Evolutionary conservation across 305 asterid species (phyloP), one percentile per base, ranked within the genome.

Genomic region (Plantago rigida): DNA sequence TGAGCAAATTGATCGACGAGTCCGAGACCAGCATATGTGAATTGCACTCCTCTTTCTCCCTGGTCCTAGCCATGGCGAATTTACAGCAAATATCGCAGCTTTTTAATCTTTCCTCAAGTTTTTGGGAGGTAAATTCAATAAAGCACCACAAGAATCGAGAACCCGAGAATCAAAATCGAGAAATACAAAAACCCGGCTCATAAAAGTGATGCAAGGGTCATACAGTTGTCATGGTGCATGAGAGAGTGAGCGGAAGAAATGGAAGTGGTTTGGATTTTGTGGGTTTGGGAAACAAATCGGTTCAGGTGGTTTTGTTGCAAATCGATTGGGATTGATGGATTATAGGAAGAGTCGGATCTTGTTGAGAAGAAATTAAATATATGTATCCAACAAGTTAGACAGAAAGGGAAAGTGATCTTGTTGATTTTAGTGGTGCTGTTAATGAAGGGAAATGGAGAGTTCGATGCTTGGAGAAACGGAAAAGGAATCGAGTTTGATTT

Each of bases 1-100:
- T 82, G 29, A 92, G 47, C 42, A 84, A 70, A 66, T 86, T 80
- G 65, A 84, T 34, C 6, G 95, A 81, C 22, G 95, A 86, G 63
- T 88, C 94, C 26, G 70, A 63, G 36, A 66, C 76, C 9, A 75
- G 65, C 28, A 12, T 10, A 2, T 53, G 44, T 36, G 44, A 31
- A 64, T 69, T 0, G 80, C 47, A 13, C 31, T 79, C 95, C 26
- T 87, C 94, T 65, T 79, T 87, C 51, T 81, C 95, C 68, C 81
- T 79, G 73, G 26, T 73, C 80, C 85, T 80, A 72, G 60, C 80
- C 85, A 79, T 81, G 34, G 14, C 19, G 44, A 56, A 45, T 9
- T 55, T 2, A 39, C 42, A 64, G 62, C 59, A 55, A 74, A 63
- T 42, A 50, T 64, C 36, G 64, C 64, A 31, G 36, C 70, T 58